These are phyloP conservation scores for Sugiyamaella mastotermitis DNA, from an alignment of 805 yeast species.

Conservation along the genomic window DNA sequence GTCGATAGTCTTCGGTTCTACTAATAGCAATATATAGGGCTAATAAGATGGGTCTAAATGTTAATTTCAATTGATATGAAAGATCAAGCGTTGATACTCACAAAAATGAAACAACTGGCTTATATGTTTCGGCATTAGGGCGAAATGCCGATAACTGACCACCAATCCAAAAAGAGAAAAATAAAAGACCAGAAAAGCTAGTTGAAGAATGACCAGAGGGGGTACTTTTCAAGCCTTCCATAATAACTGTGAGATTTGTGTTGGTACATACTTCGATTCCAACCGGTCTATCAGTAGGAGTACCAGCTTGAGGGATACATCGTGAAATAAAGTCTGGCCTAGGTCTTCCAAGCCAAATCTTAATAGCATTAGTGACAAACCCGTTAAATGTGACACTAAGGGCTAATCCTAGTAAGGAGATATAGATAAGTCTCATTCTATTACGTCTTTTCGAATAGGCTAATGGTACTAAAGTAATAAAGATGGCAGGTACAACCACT, in stretches of 20 bases:
- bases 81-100: conserved; percentile 4
- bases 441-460: conserved; percentile 18
- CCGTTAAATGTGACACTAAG: conserved; percentile 55
- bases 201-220: conserved; percentile 55
- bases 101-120: conserved; percentile 20
- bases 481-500: conserved; percentile 18
- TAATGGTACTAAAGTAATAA: conserved; percentile 23
- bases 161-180: conserved; percentile 41
- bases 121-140: conserved; percentile 24
- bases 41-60: conserved; percentile 37
- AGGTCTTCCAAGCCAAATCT: conserved; percentile 82
- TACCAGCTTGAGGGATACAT: conserved; percentile 59
- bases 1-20: conserved; percentile 86
- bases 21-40: conserved; percentile 77
- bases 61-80: too few relatives aligned
- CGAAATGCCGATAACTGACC: conserved; percentile 43
- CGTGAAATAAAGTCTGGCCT: conserved; percentile 90
- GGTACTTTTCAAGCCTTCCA: conserved; percentile 50
- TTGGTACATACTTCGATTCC: conserved; percentile 33
- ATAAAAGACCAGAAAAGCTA: conserved; percentile 46
- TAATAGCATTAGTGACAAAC: conserved; percentile 64
- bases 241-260: conserved; percentile 24
- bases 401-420: conserved; percentile 61
- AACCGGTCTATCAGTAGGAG: conserved; percentile 39
- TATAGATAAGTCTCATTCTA: conserved; percentile 44